Evolutionary conservation across 345 rosid genomes (phyloP).

Genomic region (Gossypium stocksii): DNA sequence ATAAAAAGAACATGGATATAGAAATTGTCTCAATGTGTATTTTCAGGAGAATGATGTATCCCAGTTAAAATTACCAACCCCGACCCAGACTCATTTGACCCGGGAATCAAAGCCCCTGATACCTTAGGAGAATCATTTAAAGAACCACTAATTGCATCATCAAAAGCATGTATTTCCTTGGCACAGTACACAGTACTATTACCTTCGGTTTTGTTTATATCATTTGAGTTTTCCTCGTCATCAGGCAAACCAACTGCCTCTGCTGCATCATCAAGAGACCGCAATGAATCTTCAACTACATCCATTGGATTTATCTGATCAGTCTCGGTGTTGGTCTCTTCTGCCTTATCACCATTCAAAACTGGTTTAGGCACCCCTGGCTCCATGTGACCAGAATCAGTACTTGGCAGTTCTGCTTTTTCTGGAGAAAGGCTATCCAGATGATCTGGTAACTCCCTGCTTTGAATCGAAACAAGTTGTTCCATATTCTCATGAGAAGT

Average conservation of each 20-base stretch:
- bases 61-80: constrained; percentile 73
- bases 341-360: constrained; percentile 20
- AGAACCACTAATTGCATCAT: constrained; percentile 28
- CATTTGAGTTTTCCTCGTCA: constrained; percentile 18
- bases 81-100: constrained; percentile 67
- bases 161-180: constrained; percentile 25
- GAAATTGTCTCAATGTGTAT: constrained; percentile 91
- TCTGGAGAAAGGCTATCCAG: constrained; percentile 3
- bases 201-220: constrained; percentile 14
- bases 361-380: constrained; percentile 20
- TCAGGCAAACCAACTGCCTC: background rate
- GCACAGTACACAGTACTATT: constrained; percentile 7
- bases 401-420: constrained; percentile 15
- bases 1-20: constrained; percentile 29
- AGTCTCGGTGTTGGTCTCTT: constrained; percentile 12
- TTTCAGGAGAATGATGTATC: constrained; percentile 96
- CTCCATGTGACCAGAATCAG: constrained; percentile 16
- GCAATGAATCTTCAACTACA: constrained; percentile 4
- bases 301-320: constrained; percentile 20
- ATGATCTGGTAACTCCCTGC: constrained; percentile 13
- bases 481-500: constrained; percentile 12
- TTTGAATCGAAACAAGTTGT: constrained; percentile 20
- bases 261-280: constrained; percentile 10
- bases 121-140: constrained; percentile 44
- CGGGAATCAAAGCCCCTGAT: constrained; percentile 44